Conservation (phyloP, 2,329 filamentous ascomycete species). For the Volutella citrinella region DNA sequence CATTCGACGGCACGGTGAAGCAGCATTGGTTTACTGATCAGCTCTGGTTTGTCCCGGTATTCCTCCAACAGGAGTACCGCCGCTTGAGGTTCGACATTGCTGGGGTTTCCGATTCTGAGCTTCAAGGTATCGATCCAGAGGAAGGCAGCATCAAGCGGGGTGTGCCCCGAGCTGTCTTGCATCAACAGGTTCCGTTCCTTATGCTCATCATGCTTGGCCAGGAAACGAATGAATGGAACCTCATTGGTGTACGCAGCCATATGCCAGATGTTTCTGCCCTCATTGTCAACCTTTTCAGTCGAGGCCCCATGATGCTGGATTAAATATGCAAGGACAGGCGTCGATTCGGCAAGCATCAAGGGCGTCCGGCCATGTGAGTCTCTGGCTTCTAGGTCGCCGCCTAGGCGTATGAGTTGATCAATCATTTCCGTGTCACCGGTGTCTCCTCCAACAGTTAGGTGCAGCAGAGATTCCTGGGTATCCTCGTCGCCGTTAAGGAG, state of each 20-base stretch:
- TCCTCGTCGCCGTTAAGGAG: constrained; percentile 11
- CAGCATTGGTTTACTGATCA: too few species aligned
- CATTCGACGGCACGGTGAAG: constrained; percentile 24
- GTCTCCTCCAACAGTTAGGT: too few species aligned
- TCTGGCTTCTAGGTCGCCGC: constrained; percentile 24
- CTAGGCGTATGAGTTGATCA: constrained; percentile 23
- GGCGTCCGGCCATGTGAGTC: constrained; percentile 33
- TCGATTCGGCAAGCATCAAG: constrained; percentile 31
- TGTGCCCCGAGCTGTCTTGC: constrained; percentile 17
- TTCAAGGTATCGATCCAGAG: constrained; percentile 1
- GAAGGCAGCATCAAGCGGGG: constrained; percentile 32
- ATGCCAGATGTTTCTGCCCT: constrained; percentile 37
- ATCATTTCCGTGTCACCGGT: constrained; percentile 30
- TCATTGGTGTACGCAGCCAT: constrained; percentile 33
- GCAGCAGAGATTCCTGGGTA: constrained; percentile 27
- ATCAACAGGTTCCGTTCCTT: constrained; percentile 25
- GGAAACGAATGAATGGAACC: constrained; percentile 24
- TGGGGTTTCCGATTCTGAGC: too few species aligned
- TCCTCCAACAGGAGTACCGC: too few species aligned
- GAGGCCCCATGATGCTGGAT: constrained; percentile 21
- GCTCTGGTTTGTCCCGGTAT: too few species aligned
- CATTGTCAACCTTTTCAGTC: constrained; percentile 28
- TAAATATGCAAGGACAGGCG: constrained; percentile 22
- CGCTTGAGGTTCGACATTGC: too few species aligned
- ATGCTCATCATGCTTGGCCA: constrained; percentile 27